Evolutionary conservation across 768 basidiomycete species (phyloP), one percentile per base, ranked within the genome.

Genomic region (Hirschioporus abietinus): DNA sequence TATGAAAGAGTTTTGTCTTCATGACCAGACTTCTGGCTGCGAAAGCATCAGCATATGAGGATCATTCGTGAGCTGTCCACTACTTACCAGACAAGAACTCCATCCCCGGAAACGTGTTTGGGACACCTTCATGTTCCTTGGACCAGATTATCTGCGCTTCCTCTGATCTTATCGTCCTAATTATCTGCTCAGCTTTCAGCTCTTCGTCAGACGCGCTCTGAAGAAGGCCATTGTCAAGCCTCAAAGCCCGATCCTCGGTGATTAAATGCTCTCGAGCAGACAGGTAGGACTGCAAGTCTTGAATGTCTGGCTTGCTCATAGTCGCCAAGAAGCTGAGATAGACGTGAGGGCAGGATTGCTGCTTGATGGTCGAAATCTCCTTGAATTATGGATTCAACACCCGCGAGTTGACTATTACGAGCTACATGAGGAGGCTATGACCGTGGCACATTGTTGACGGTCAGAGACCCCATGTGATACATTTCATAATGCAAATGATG

Each of bases 21-120:
- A 84, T 74, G 52, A 92, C 89, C 59, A 88, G 81, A 59, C 72
- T 74, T 71, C 81, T 83, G 58, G 86, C 86, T 88, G 69, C 30
- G 36, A 1, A 57, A 34, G 7, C 18, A 17, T 27, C 7, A 20
- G 10, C 4, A 5, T 60, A 42, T 15, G 36, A 35, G 57, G 1
- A 24, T 60, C 60, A 2, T 58, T 26, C 62, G 70, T 67, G 10
- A 4, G 25, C 1, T 20, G 23, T 20, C 15, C 35, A 20, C 0
- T 52, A 68, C 75, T 57, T 67, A 87, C 89, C 88, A 58, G 87
- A 91, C 69, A 91, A 76, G 70, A 91, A 92, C 70, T 86, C 88
- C 89, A 91, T 91, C 58, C 91, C 91, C 24, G 89, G 89, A 69
- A 90, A 92, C 0, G 87, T 80, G 70, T 91, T 85, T 4, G 82